These are phyloP conservation scores for Ogataea nakhonphanomensis DNA, from an alignment of 805 yeast species.

Conservation along the genomic window DNA sequence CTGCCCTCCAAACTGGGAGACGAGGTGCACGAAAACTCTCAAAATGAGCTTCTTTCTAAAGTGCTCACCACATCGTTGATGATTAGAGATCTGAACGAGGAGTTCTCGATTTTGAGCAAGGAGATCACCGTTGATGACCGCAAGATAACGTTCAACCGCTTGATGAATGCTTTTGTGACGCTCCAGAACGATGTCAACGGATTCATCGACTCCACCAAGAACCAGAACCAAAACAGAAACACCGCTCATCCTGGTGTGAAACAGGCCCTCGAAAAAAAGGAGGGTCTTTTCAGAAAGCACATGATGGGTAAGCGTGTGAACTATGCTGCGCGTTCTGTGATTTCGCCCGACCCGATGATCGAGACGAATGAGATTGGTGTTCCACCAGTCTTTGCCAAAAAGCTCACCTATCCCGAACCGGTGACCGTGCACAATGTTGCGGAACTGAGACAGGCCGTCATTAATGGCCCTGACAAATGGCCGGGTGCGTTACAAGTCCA, in stretches of 20 bases:
- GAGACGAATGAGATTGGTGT: conserved; percentile 98
- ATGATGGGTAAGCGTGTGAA: conserved; percentile 99
- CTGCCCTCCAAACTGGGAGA: conserved; percentile 97
- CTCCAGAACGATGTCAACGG: conserved; percentile 94
- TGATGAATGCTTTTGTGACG: conserved; percentile 94
- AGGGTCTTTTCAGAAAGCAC: conserved; percentile 95
- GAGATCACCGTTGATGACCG: conserved; percentile 66
- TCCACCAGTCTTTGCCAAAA: conserved; percentile 96
- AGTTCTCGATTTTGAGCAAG: conserved; percentile 62
- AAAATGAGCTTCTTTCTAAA: conserved; percentile 81
- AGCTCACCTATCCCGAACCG: conserved; percentile 96
- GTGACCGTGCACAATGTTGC: conserved; percentile 90
- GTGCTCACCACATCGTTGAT: conserved; percentile 74
- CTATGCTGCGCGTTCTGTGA: conserved; percentile 98
- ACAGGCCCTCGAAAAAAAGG: conserved; percentile 97
- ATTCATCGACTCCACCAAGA: conserved; percentile 87
- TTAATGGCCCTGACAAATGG: conserved; percentile 97
- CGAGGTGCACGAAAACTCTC: conserved; percentile 90
- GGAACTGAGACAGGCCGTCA: conserved; percentile 89
- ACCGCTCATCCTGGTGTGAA: conserved; percentile 91
- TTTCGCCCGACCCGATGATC: conserved; percentile 96
- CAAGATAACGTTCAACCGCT: conserved; percentile 74
- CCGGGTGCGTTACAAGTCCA: conserved; percentile 98
- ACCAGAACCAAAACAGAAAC: conserved; percentile 65
- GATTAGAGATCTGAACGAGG: conserved; percentile 87